Conservation (phyloP, 2,329 filamentous ascomycete genomes). For the Penicillium sumatraense region DNA sequence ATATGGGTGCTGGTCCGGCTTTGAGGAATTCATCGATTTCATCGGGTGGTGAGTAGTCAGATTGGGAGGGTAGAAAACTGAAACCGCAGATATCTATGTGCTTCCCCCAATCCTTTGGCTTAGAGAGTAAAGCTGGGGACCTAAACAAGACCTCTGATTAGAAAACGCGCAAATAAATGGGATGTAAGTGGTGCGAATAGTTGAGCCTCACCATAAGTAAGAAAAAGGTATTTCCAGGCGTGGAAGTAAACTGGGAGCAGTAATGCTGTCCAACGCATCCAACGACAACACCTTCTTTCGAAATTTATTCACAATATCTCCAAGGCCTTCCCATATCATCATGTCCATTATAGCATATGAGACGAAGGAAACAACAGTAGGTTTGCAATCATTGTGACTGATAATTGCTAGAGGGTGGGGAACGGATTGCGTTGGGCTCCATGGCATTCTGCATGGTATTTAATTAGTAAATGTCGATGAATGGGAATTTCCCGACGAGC, state of each 20-base stretch:
- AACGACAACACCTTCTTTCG: conserved; percentile 74
- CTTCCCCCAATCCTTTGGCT: conserved; percentile 74
- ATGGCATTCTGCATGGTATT: conserved; percentile 69
- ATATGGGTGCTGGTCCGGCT: conserved; percentile 72
- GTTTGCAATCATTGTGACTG: conserved; percentile 74
- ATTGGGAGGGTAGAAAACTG: conserved; percentile 72
- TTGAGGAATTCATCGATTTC: conserved; percentile 70
- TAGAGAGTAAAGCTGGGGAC: conserved; percentile 77
- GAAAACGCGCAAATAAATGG: no score
- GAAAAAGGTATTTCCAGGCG: conserved; percentile 81
- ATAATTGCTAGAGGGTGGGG: conserved; percentile 87
- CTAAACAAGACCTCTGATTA: conserved; percentile 34
- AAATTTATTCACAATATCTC: conserved; percentile 89
- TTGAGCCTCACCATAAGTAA: conserved; percentile 73
- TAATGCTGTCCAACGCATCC: conserved; percentile 77
- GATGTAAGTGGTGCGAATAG: no score
- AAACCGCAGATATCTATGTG: conserved; percentile 77
- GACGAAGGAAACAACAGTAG: conserved; percentile 78
- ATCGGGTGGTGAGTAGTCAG: conserved; percentile 67
- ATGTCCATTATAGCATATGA: conserved; percentile 86
- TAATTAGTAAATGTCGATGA: no score
- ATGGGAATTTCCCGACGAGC: no score
- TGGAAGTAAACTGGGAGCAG: conserved; percentile 78
- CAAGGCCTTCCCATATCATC: conserved; percentile 90
- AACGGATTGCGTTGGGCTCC: conserved; percentile 83